Conservation (phyloP, 31 red algal species). For the Asparagopsis taxiformis region DNA sequence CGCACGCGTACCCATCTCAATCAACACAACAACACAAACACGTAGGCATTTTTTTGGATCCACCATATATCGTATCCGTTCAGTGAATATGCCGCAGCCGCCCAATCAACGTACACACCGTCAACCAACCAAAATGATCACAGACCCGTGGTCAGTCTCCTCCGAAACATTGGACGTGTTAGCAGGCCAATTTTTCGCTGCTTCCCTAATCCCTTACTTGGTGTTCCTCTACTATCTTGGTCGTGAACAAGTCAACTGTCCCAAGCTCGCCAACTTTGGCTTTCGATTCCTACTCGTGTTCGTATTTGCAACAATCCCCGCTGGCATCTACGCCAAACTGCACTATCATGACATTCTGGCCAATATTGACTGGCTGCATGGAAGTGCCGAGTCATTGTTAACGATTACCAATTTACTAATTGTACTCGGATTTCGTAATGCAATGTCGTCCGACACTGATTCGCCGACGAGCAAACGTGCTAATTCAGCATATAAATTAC, state of each 20-base stretch:
- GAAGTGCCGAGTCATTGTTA: constrained; percentile 78
- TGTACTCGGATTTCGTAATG: constrained; percentile 58
- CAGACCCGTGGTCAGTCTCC: constrained; percentile 77
- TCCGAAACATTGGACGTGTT: constrained; percentile 45
- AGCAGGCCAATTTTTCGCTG: constrained; percentile 59
- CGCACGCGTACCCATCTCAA: no score
- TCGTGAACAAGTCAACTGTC: constrained; percentile 29
- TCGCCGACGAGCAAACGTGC: not conserved
- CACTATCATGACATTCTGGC: constrained; percentile 79
- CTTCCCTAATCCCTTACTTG: constrained; percentile 74
- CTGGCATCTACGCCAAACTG: constrained; percentile 75
- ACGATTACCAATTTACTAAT: constrained; percentile 85
- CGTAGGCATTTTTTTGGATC: not conserved
- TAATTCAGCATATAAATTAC: not conserved
- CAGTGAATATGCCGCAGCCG: not conserved
- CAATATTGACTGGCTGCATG: constrained; percentile 91
- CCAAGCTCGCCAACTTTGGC: constrained; percentile 54
- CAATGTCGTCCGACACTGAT: not conserved
- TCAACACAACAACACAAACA: not conserved
- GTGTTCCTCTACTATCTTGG: constrained; percentile 68
- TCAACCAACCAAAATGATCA: constrained; percentile 63
- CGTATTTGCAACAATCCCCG: constrained; percentile 79
- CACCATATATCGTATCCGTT: not conserved
- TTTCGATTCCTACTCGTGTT: constrained; percentile 88
- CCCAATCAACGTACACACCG: not conserved